Conservation (phyloP, 352 stramenopile species). For the Vaucheria bursata region DNA sequence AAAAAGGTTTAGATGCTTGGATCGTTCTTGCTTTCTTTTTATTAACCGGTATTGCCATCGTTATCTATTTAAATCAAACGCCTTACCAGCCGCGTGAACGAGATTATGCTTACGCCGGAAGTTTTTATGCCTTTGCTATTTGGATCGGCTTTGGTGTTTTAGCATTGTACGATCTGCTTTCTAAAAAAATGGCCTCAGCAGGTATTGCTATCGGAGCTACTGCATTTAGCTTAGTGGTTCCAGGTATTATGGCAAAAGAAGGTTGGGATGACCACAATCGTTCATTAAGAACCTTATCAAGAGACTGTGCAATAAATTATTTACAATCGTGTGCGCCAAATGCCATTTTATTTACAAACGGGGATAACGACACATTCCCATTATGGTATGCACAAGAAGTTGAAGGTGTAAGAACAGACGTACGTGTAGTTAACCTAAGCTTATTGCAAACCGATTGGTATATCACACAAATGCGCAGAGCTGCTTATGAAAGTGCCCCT, state of each 20-base stretch:
- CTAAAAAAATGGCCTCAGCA: neutral
- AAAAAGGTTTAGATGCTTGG: neutral
- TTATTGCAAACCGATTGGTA: neutral
- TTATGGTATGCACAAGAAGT: slow-evolving; percentile 8
- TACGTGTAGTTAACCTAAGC: neutral
- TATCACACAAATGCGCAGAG: neutral
- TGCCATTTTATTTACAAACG: slow-evolving; percentile 3
- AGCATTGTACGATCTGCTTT: neutral
- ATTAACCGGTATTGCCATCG: neutral
- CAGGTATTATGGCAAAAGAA: slow-evolving; percentile 3
- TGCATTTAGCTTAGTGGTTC: neutral
- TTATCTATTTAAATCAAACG: slow-evolving; percentile 4
- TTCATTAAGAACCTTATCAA: slow-evolving; percentile 1
- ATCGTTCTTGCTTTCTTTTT: neutral
- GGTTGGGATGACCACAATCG: neutral
- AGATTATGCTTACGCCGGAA: neutral
- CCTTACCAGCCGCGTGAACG: neutral
- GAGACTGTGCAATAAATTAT: neutral
- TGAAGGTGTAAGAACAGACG: slow-evolving; percentile 1
- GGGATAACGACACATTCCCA: neutral
- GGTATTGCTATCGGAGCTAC: neutral
- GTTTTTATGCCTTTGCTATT: slow-evolving; percentile 4
- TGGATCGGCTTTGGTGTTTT: slow-evolving; percentile 1
- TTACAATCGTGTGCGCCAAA: neutral
- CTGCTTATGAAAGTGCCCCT: neutral